A percentile compares a stretch with the other conserved stretches of the same genome.
phyloP scores from a whole-genome alignment of 371 early-diverging fungal species.

The Mucor sp. region DNA sequence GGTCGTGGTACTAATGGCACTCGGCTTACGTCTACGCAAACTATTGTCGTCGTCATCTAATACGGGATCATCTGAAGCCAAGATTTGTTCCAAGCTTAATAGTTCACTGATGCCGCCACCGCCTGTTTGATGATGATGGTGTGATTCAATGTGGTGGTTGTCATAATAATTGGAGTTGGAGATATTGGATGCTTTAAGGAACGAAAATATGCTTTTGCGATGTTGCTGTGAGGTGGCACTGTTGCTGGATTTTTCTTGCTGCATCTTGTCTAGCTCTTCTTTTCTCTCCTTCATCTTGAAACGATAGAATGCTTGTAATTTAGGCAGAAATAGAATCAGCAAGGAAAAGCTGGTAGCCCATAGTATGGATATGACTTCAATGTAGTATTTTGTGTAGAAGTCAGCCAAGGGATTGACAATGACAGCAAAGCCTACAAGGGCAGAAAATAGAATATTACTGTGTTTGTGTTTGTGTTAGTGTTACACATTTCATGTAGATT shows the following conservation, averaged over 20 bases:
- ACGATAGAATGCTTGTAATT: conserved; percentile 45
- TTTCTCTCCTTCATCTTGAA: conserved; percentile 15
- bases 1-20: conserved; percentile 8
- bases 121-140: background rate
- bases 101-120: conserved; percentile 18
- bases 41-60: conserved; percentile 12
- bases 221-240: background rate
- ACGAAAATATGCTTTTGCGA: conserved; percentile 15
- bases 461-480: background rate
- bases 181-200: conserved; percentile 3
- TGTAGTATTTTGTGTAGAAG: conserved; percentile 57
- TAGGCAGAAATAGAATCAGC: conserved; percentile 57
- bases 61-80: conserved; percentile 30
- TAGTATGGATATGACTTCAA: conserved; percentile 51
- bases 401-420: conserved; percentile 51
- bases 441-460: conserved; percentile 61
- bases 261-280: background rate
- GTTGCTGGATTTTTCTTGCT: conserved; percentile 3
- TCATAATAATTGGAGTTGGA: conserved; percentile 1
- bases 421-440: conserved; percentile 55
- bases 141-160: background rate
- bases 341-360: conserved; percentile 62
- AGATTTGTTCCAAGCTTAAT: conserved; percentile 33
- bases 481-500: too few relatives aligned
- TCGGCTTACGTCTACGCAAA: conserved; percentile 11